phyloP scores from a whole-genome alignment of 306 rosid genomes.

The Urtica urens region DNA sequence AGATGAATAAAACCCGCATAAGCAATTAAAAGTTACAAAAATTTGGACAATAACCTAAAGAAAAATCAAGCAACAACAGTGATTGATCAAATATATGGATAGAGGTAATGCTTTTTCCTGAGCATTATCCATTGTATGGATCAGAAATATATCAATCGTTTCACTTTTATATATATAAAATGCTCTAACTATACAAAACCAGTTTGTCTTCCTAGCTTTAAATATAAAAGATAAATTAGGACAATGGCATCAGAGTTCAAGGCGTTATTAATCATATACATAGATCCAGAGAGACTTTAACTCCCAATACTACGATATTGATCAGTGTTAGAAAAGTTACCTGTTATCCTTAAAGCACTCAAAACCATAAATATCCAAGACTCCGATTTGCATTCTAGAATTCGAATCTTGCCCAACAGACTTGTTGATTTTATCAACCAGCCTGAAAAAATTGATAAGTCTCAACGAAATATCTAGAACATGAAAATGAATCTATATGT shows the following conservation, averaged over 20 bases:
- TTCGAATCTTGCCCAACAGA: constrained; percentile 86
- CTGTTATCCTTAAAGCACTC: constrained; percentile 96
- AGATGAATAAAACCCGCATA: too few species aligned
- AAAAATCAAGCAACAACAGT: too few species aligned
- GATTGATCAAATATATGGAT: too few species aligned
- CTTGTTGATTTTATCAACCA: constrained; percentile 82
- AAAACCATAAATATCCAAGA: constrained; percentile 92
- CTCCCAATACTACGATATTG: not conserved
- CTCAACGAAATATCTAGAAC: not conserved
- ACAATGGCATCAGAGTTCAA: not conserved
- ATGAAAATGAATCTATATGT: not conserved
- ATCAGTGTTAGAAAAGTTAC: constrained; percentile 20
- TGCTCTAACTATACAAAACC: too few species aligned
- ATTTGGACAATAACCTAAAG: too few species aligned
- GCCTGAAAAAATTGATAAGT: constrained; percentile 43
- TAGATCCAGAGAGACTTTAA: not conserved
- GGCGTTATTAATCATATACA: not conserved
- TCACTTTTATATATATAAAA: too few species aligned
- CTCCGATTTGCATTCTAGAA: constrained; percentile 75
- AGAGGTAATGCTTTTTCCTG: too few species aligned
- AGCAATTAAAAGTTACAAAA: too few species aligned
- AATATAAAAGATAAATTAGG: too few species aligned
- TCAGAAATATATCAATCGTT: too few species aligned
- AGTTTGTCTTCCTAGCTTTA: too few species aligned
- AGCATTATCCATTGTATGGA: too few species aligned